Evolutionary conservation across 768 basidiomycete genomes (phyloP).

Genomic region (Clathrus columnatus): DNA sequence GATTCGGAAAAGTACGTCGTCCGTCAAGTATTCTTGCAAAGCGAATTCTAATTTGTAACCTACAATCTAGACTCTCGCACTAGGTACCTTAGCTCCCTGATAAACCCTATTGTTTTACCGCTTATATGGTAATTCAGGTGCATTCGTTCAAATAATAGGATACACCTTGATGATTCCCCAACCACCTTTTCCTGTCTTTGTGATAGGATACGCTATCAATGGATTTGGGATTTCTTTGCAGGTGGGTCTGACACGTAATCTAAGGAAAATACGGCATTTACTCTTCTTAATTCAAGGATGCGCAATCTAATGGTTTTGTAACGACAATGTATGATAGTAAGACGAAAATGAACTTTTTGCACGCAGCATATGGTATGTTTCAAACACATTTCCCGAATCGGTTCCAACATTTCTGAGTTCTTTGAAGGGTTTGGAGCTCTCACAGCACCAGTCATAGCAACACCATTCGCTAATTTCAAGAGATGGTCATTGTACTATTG

Average conservation of each 20-base stretch:
- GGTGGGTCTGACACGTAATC: background rate
- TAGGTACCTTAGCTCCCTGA: background rate
- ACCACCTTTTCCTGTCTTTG: constrained; percentile 58
- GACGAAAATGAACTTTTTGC: constrained; percentile 64
- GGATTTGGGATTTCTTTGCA: constrained; percentile 39
- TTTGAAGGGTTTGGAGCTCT: constrained; percentile 40
- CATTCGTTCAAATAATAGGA: constrained; percentile 42
- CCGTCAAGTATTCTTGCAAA: background rate
- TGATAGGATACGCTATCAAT: constrained; percentile 36
- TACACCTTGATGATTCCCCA: constrained; percentile 46
- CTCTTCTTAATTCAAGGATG: constrained; percentile 37
- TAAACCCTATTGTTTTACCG: background rate
- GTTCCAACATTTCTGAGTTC: no score
- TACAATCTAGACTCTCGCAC: background rate
- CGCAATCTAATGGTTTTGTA: constrained; percentile 65
- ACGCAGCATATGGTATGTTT: constrained; percentile 51
- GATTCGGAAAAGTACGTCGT: constrained; percentile 26
- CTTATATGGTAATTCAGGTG: constrained; percentile 14
- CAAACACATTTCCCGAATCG: background rate
- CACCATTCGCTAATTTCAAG: constrained; percentile 35
- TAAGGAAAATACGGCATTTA: background rate
- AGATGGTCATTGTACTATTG: constrained; percentile 40
- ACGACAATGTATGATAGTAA: constrained; percentile 48
- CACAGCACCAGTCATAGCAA: constrained; percentile 43
- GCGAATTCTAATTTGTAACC: background rate